A percentile compares a stretch with the other conserved stretches of the same genome.
These are phyloP conservation scores for Spergularia bocconei DNA, from an alignment of 148 eudicot genomes.

Conservation along the genomic window DNA sequence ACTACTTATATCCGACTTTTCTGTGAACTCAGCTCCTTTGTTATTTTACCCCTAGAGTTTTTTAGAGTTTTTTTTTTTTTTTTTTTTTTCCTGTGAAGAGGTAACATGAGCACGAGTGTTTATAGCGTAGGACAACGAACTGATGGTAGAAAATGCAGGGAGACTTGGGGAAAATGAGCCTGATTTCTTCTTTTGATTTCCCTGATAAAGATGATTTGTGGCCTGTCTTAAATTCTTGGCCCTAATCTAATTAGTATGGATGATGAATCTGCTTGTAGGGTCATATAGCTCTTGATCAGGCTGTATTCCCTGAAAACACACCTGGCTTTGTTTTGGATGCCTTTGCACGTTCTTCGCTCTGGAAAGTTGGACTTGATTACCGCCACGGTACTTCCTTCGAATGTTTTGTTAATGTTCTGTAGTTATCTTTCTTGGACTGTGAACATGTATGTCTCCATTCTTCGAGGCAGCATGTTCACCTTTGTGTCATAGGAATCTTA, in stretches of 20 bases:
- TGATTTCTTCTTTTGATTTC: not conserved
- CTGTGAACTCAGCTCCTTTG: too few species aligned
- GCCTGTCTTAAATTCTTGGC: not conserved
- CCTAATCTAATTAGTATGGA: not conserved
- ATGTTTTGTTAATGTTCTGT: not conserved
- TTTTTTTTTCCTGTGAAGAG: too few species aligned
- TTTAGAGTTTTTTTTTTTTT: too few species aligned
- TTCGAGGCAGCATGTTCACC: not conserved
- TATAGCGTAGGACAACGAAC: too few species aligned
- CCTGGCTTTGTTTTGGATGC: slow-evolving; percentile 97
- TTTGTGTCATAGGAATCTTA: not conserved
- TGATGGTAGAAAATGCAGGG: not conserved
- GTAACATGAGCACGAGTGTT: too few species aligned
- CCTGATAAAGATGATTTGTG: not conserved
- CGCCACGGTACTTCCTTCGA: slow-evolving; percentile 71
- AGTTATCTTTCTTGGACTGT: slow-evolving; percentile 5
- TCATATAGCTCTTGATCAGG: slow-evolving; percentile 97
- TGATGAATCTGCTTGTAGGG: slow-evolving; percentile 52
- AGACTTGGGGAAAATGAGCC: not conserved
- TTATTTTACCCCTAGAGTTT: too few species aligned
- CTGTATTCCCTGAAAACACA: slow-evolving; percentile 86
- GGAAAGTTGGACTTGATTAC: slow-evolving; percentile 98
- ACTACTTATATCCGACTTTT: too few species aligned
- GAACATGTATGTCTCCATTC: slow-evolving; percentile 7
- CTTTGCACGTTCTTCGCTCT: slow-evolving; percentile 87